A percentile compares a stretch with the other conserved stretches of the same genome.
Evolutionary conservation across 345 rosid species (phyloP).

Genomic region (Dimocarpus longan): DNA sequence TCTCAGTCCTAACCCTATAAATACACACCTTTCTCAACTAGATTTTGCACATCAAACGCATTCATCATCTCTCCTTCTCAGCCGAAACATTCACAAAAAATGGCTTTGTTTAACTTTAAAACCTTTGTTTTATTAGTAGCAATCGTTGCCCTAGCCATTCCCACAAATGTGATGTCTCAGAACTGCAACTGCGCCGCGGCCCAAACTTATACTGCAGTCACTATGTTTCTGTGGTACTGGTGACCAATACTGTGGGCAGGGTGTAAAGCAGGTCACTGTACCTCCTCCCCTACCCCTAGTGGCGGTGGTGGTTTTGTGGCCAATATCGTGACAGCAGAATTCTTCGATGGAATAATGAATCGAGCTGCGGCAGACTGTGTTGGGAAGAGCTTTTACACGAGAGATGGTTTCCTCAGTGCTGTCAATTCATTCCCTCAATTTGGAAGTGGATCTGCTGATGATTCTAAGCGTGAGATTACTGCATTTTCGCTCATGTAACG

Average conservation of each 20-base stretch:
- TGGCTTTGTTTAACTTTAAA: not conserved
- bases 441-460: constrained; percentile 25
- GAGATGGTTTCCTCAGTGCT: constrained; percentile 27
- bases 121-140: not conserved
- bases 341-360: constrained; percentile 45
- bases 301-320: constrained; percentile 36
- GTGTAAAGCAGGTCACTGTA: constrained; percentile 55
- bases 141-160: constrained; percentile 10
- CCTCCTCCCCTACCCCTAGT: constrained; percentile 10
- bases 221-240: constrained; percentile 40
- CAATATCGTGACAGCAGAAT: constrained; percentile 40
- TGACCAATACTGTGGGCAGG: constrained; percentile 46
- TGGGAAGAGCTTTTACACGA: constrained; percentile 52
- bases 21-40: not conserved
- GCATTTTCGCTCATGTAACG: constrained; percentile 56
- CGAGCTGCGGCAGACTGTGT: constrained; percentile 36
- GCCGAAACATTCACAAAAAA: not conserved
- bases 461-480: constrained; percentile 47
- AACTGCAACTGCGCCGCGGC: constrained; percentile 58
- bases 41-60: not conserved
- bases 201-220: constrained; percentile 50
- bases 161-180: constrained; percentile 35
- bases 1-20: not conserved
- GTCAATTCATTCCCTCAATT: constrained; percentile 16
- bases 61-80: not conserved